Base-by-base conservation (phyloP, 345 rosid species). In the Euphorbia peplus region DNA sequence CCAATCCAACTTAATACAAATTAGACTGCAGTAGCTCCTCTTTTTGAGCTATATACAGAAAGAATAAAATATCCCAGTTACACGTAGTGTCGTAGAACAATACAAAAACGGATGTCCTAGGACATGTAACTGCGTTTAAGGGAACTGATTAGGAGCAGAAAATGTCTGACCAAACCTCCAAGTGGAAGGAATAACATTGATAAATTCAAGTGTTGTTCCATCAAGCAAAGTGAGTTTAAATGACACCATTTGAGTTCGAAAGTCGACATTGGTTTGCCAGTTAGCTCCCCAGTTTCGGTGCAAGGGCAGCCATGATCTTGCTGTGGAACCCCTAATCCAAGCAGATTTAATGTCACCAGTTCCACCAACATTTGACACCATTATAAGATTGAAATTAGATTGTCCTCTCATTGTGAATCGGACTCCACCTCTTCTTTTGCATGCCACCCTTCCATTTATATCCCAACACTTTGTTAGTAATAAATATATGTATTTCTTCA, bases 101-200 rank as follows among this genome's bases (percentile, higher is more conserved):
- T 63, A 29, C 53, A 72, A 76, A 78, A 18, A 53, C 11, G 28
- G 3, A 11, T 4, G 69, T 60, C 73, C 72, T 26, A 19, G 70
- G 71, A 77, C 72, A 60, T 60, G 18, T 28, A 14, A 28, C 3
- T 32, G 15, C 8, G 6, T 35, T 42, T 60, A 77, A 46, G 37
- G 41, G 76, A 91, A 91, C 76, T 89, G 97, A 47, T 63, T 72
- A 26, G 54, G 64, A 16, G 91, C 77, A 78, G 93, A 80, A 68
- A 83, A 91, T 8, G 97, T 91, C 82, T 87, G 95, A 4, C 95
- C 97, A 52, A 87, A 89, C 50, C 56, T 78, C 95, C 97, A 88
- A 35, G 81, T 71, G 4, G 83, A 65, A 70, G 92, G 89, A 57
- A 87, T 83, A 54, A 87, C 87, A 61, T 91, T 84, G 70, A 77